These are phyloP conservation scores for Colletotrichum nymphaeae DNA, from an alignment of 2,329 filamentous ascomycete genomes.

Conservation along the genomic window DNA sequence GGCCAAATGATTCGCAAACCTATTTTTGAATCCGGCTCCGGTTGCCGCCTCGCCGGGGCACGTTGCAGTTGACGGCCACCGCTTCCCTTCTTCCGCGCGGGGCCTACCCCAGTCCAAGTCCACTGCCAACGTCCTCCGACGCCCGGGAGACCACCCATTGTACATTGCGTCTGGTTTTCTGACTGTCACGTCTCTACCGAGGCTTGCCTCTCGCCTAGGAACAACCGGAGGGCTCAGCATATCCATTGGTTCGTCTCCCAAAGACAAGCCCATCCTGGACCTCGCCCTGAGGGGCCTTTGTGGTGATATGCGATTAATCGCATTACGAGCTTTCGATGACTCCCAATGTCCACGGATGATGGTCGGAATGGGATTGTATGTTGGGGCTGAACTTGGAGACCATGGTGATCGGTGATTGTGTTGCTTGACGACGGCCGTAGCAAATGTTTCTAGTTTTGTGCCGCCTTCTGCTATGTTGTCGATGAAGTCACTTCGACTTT, in stretches of 20 bases:
- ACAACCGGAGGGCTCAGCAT: constrained; percentile 12
- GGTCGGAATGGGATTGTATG: constrained; percentile 52
- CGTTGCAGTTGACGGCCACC: constrained; percentile 25
- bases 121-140: constrained; percentile 5
- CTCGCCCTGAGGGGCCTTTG: constrained; percentile 8
- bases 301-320: constrained; percentile 49
- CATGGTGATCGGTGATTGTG: constrained; percentile 61
- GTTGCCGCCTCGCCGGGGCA: constrained; percentile 15
- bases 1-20: neutral
- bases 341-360: constrained; percentile 62
- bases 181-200: constrained; percentile 15
- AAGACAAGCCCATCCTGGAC: neutral
- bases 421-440: constrained; percentile 61
- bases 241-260: neutral
- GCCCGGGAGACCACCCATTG: constrained; percentile 3
- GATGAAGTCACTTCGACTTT: constrained; percentile 37
- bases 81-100: neutral
- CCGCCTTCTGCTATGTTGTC: constrained; percentile 52
- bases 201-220: constrained; percentile 29
- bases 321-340: constrained; percentile 52
- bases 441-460: constrained; percentile 65
- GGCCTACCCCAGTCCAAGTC: constrained; percentile 2
- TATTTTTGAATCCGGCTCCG: neutral
- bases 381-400: constrained; percentile 56
- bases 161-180: constrained; percentile 5